Percentiles rank a stretch among this genome's conserved stretches.
phyloP scores from a whole-genome alignment of 2,329 filamentous ascomycete species.

The Nigrospora osmanthi region DNA sequence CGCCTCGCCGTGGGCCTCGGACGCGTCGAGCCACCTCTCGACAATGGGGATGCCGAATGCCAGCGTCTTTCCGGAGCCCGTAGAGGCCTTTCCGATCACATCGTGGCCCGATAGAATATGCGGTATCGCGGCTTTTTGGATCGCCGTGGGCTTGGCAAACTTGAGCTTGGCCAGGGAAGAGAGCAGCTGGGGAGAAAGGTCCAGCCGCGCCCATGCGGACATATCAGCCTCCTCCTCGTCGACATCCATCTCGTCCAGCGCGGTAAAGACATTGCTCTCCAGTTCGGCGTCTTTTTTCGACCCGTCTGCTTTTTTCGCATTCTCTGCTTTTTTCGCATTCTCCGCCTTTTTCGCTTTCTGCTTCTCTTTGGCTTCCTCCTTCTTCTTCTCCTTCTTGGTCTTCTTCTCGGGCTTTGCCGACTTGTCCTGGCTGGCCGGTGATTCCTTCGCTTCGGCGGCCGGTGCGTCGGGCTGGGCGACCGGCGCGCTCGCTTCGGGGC shows the following conservation, averaged over 20 bases:
- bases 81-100: slow-evolving; percentile 91
- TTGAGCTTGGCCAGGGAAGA: slow-evolving; percentile 70
- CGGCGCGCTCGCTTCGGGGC: background rate
- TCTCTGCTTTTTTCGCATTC: slow-evolving; percentile 13
- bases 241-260: slow-evolving; percentile 45
- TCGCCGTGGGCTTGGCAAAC: slow-evolving; percentile 73
- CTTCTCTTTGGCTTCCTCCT: slow-evolving; percentile 14
- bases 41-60: slow-evolving; percentile 92
- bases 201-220: slow-evolving; percentile 69
- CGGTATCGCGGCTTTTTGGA: slow-evolving; percentile 75
- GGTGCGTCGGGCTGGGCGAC: slow-evolving; percentile 7
- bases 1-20: slow-evolving; percentile 25
- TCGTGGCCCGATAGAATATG: slow-evolving; percentile 77
- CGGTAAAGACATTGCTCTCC: slow-evolving; percentile 44
- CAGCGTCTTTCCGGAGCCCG: slow-evolving; percentile 92
- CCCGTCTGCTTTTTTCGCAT: slow-evolving; percentile 22
- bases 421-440: slow-evolving; percentile 9
- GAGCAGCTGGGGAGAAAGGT: slow-evolving; percentile 64
- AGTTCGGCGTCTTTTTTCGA: slow-evolving; percentile 30
- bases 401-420: slow-evolving; percentile 12
- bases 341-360: slow-evolving; percentile 15
- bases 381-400: slow-evolving; percentile 17
- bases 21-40: slow-evolving; percentile 61
- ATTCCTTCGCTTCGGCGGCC: background rate
- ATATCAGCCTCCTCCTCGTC: slow-evolving; percentile 58